A percentile compares a stretch with the other conserved stretches of the same genome.
These are phyloP conservation scores for Wickerhamiella brachini DNA, from an alignment of 805 yeast genomes.

Conservation along the genomic window DNA sequence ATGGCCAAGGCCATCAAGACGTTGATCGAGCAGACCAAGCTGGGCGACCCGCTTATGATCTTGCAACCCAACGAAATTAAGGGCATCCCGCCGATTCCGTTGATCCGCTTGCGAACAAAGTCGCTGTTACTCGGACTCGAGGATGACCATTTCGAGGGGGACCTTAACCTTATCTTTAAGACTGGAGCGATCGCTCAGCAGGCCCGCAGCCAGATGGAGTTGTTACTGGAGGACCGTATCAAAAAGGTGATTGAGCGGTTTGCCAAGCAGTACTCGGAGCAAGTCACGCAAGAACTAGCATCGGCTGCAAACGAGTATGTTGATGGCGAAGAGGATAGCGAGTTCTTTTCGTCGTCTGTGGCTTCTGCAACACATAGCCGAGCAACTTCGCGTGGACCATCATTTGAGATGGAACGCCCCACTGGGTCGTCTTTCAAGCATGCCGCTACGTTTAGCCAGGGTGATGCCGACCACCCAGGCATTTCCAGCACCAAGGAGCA, in stretches of 20 bases:
- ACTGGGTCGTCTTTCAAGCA: not conserved
- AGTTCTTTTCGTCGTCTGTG: not conserved
- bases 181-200: constrained; percentile 33
- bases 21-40: constrained; percentile 21
- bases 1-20: constrained; percentile 54
- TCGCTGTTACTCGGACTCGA: constrained; percentile 54
- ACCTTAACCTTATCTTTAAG: constrained; percentile 49
- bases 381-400: not conserved
- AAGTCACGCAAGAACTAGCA: not conserved
- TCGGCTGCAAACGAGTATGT: not conserved
- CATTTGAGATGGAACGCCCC: not conserved
- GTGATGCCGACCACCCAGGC: not conserved
- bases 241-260: constrained; percentile 7
- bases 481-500: not conserved
- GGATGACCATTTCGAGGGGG: constrained; percentile 81
- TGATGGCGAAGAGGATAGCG: not conserved
- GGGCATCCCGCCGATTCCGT: constrained; percentile 26
- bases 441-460: not conserved
- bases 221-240: constrained; percentile 8
- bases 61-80: constrained; percentile 18
- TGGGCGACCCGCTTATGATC: constrained; percentile 14
- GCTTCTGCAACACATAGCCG: not conserved
- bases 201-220: constrained; percentile 7
- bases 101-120: constrained; percentile 39
- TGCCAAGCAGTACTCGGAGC: not conserved